Conservation (phyloP, 257 asterid species). For the Rehmannia glutinosa region DNA sequence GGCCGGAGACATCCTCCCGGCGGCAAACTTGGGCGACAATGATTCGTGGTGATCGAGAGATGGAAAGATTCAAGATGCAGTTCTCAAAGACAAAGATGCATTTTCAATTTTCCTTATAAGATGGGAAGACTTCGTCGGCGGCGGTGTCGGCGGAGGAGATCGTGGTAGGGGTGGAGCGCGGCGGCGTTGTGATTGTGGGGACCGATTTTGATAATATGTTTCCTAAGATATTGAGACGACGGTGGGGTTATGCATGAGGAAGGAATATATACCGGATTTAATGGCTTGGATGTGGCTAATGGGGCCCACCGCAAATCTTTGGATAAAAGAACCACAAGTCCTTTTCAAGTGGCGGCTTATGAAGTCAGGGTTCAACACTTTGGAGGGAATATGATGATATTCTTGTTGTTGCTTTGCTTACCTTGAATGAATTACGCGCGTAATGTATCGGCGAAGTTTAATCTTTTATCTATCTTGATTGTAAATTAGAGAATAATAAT, state of each 20-base stretch:
- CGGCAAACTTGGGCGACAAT: conserved; percentile 49
- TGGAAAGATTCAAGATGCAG: conserved; percentile 13
- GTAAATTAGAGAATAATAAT: too few relatives aligned
- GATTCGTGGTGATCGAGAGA: too few relatives aligned
- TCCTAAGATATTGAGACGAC: conserved; percentile 15
- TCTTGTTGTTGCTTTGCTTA: conserved; percentile 38
- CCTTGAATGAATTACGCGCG: too few relatives aligned
- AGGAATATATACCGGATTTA: background rate
- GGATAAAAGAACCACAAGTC: background rate
- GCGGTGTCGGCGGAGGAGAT: conserved; percentile 22
- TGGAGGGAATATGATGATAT: conserved; percentile 51
- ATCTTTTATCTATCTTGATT: too few relatives aligned
- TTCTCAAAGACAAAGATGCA: background rate
- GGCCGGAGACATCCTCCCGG: background rate
- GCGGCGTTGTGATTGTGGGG: conserved; percentile 35
- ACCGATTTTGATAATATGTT: conserved; percentile 44
- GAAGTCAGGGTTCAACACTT: too few relatives aligned
- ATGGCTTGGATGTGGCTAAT: too few relatives aligned
- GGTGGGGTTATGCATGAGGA: background rate
- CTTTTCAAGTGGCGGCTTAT: conserved; percentile 30
- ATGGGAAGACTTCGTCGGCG: too few relatives aligned
- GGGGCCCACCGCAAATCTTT: background rate
- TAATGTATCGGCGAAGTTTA: too few relatives aligned
- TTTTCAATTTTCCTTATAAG: conserved; percentile 34
- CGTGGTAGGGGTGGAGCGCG: conserved; percentile 13